A percentile compares a stretch with the other conserved stretches of the same genome.
Conservation (phyloP, 2,329 filamentous ascomycete genomes). For the Aspergillus intermedius region DNA sequence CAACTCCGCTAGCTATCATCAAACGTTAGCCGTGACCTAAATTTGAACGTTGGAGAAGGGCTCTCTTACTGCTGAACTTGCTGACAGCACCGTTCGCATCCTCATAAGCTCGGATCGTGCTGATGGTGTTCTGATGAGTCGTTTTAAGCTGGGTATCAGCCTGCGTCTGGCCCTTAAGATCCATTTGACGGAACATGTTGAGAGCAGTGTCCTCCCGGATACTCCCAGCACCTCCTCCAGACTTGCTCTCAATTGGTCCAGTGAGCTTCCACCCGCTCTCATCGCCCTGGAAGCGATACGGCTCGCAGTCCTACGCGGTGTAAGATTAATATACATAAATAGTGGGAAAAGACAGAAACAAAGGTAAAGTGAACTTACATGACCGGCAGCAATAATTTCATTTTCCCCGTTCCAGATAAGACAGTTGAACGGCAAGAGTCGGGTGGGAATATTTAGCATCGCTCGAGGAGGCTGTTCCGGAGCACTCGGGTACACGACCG, state of each 20-base stretch:
- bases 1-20: constrained; percentile 65
- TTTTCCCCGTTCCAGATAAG: constrained; percentile 86
- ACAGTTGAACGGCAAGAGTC: constrained; percentile 85
- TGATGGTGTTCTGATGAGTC: constrained; percentile 93
- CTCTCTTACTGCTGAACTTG: constrained; percentile 78
- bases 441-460: constrained; percentile 83
- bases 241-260: constrained; percentile 73
- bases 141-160: constrained; percentile 94
- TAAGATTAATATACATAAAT: background rate
- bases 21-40: constrained; percentile 10
- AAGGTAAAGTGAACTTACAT: constrained; percentile 45
- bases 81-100: constrained; percentile 57
- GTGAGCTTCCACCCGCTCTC: constrained; percentile 75
- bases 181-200: constrained; percentile 99
- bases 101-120: constrained; percentile 71
- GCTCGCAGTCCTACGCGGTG: constrained; percentile 58
- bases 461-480: constrained; percentile 86
- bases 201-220: constrained; percentile 81
- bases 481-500: constrained; percentile 86
- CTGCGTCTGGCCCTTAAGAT: constrained; percentile 85
- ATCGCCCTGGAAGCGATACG: constrained; percentile 78
- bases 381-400: constrained; percentile 91
- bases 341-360: background rate
- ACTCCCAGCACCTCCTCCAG: constrained; percentile 52
- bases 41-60: background rate